Conservation (phyloP, 352 stramenopile species). For the Phytophthora fragariae region DNA sequence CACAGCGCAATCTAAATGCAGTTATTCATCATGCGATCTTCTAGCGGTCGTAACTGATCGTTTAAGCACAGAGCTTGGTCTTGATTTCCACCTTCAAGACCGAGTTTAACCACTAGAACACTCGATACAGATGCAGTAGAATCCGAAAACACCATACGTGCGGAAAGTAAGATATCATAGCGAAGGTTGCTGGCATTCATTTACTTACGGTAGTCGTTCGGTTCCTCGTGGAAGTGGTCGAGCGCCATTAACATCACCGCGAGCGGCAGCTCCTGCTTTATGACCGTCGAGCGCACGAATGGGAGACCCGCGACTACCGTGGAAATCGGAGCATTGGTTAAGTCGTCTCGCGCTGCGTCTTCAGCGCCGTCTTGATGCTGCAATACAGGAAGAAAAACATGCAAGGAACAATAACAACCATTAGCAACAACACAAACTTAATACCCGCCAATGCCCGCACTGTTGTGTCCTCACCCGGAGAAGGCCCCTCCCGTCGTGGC, state of each 20-base stretch:
- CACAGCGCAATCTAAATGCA: conserved; percentile 54
- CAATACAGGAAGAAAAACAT: conserved; percentile 86
- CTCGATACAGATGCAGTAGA: too few species aligned
- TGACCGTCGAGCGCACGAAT: conserved; percentile 67
- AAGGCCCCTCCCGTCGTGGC: conserved; percentile 69
- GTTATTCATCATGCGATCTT: neutral
- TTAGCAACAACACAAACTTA: conserved; percentile 1
- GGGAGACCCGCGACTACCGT: conserved; percentile 54
- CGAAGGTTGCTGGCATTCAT: neutral
- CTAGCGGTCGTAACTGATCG: conserved; percentile 52
- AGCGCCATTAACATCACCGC: conserved; percentile 79
- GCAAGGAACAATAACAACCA: neutral
- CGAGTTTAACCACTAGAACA: too few species aligned
- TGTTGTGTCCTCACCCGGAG: conserved; percentile 43
- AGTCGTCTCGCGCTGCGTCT: conserved; percentile 68
- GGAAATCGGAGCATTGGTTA: conserved; percentile 65
- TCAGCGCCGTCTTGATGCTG: conserved; percentile 74
- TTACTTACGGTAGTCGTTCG: conserved; percentile 65
- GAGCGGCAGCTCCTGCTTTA: conserved; percentile 81
- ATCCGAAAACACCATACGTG: too few species aligned
- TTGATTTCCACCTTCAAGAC: too few species aligned
- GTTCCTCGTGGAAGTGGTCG: conserved; percentile 85
- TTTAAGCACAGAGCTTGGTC: conserved; percentile 48
- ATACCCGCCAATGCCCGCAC: neutral
- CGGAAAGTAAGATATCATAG: too few species aligned